Conservation (phyloP, 192 early-diverging fungal genomes). For the Coemansia asiatica region DNA sequence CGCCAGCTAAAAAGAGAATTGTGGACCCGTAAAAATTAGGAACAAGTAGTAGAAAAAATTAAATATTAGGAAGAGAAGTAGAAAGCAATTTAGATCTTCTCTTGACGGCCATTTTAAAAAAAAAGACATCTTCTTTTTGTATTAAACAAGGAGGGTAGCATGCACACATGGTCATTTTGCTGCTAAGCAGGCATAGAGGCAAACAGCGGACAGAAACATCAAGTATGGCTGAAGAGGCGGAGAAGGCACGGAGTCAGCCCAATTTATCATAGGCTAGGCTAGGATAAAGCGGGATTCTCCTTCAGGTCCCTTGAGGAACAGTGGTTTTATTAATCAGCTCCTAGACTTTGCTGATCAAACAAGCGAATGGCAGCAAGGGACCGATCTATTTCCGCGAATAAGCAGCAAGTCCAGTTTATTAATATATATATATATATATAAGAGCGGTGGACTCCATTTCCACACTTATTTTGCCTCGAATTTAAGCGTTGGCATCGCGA, state of each 20-base stretch:
- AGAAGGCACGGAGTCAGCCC: too few relatives aligned
- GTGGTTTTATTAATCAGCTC: neutral
- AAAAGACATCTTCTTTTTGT: neutral
- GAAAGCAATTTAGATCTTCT: neutral
- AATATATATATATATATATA: neutral
- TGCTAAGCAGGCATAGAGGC: neutral
- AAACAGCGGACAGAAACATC: neutral
- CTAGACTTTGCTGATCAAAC: neutral
- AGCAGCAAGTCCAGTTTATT: neutral
- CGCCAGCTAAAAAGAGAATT: neutral
- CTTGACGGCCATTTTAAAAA: too few relatives aligned
- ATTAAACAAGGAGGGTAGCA: neutral
- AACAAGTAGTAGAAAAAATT: neutral
- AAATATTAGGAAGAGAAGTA: neutral
- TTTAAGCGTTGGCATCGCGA: neutral
- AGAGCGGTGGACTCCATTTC: neutral
- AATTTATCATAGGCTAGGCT: too few relatives aligned
- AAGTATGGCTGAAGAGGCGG: neutral
- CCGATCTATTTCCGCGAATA: neutral
- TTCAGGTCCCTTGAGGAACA: neutral
- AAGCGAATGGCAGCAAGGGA: neutral
- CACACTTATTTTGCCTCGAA: too few relatives aligned
- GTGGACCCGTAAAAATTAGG: neutral
- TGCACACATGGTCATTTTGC: neutral
- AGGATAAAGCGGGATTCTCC: neutral